These are phyloP conservation scores for Coprinopsis strossmayeri DNA, from an alignment of 768 basidiomycete species.

Conservation along the genomic window DNA sequence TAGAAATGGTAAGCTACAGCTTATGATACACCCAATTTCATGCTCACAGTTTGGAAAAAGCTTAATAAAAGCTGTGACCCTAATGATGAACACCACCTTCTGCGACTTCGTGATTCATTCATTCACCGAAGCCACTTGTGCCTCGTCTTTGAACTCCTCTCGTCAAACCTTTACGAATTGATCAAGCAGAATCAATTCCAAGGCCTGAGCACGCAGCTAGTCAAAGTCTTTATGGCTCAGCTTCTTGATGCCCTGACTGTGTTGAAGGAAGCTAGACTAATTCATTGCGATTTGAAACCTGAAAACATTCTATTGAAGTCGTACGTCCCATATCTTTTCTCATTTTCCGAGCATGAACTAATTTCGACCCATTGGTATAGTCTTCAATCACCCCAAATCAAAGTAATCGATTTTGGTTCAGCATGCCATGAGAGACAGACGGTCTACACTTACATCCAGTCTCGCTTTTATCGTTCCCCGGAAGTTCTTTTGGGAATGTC, in stretches of 20 bases:
- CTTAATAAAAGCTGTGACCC: slow-evolving; percentile 94
- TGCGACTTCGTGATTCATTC: slow-evolving; percentile 92
- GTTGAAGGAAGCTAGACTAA: slow-evolving; percentile 90
- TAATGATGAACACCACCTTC: slow-evolving; percentile 92
- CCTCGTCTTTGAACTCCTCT: slow-evolving; percentile 94
- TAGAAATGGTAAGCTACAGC: slow-evolving; percentile 74
- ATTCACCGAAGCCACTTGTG: slow-evolving; percentile 96
- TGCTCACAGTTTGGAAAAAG: slow-evolving; percentile 30
- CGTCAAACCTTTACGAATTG: slow-evolving; percentile 96
- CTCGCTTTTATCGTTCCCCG: slow-evolving; percentile 95
- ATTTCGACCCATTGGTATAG: slow-evolving; percentile 37
- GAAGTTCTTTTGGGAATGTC: slow-evolving; percentile 94
- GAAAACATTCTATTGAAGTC: slow-evolving; percentile 98
- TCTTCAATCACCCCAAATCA: slow-evolving; percentile 95
- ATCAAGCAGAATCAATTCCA: slow-evolving; percentile 99
- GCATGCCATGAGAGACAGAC: slow-evolving; percentile 99
- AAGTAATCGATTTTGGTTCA: slow-evolving; percentile 98
- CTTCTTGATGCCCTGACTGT: slow-evolving; percentile 88
- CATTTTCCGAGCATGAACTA: slow-evolving; percentile 3
- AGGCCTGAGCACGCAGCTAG: slow-evolving; percentile 91
- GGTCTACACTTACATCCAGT: slow-evolving; percentile 99
- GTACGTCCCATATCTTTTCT: slow-evolving; percentile 33
- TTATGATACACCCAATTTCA: background rate
- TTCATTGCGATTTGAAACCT: slow-evolving; percentile 98
- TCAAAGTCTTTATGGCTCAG: slow-evolving; percentile 98